phyloP scores from a whole-genome alignment of 805 yeast species.

The Nakazawaea sp. region DNA sequence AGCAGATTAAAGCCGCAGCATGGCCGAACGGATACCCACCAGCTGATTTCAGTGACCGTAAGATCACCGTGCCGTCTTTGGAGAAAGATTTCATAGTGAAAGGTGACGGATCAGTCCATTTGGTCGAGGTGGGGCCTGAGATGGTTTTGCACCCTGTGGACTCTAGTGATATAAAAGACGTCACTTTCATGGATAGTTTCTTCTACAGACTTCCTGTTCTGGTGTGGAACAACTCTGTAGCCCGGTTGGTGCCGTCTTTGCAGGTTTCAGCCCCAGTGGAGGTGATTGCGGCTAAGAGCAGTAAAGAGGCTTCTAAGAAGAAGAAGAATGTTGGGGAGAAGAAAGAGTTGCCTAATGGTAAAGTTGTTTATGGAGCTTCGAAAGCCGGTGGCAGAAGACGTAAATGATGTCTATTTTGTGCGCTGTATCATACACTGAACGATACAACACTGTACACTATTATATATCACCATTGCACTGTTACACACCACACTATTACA shows the following conservation, averaged over 20 bases:
- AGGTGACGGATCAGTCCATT: slow-evolving; percentile 49
- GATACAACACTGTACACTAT: no score
- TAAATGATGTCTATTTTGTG: slow-evolving; percentile 1
- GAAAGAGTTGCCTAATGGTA: slow-evolving; percentile 54
- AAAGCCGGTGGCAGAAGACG: slow-evolving; percentile 8
- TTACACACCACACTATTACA: no score
- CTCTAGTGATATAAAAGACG: slow-evolving; percentile 35
- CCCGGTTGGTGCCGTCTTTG: slow-evolving; percentile 22
- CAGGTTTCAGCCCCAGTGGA: slow-evolving; percentile 10
- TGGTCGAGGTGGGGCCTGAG: slow-evolving; percentile 32
- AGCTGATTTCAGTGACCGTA: slow-evolving; percentile 41
- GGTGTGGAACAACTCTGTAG: slow-evolving; percentile 39
- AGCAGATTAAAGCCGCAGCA: slow-evolving; percentile 45
- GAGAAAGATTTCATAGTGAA: slow-evolving; percentile 50
- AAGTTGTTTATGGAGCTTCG: slow-evolving; percentile 31
- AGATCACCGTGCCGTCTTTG: slow-evolving; percentile 30
- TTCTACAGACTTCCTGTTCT: slow-evolving; percentile 33
- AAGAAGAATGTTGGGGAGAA: slow-evolving; percentile 33
- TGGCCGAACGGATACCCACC: slow-evolving; percentile 41
- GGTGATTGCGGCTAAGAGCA: slow-evolving; percentile 11
- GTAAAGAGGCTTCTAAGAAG: slow-evolving; percentile 17
- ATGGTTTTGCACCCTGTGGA: slow-evolving; percentile 31
- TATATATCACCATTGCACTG: no score
- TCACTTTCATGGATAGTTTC: slow-evolving; percentile 38
- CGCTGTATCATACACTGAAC: not conserved